Percentiles rank a stretch among this genome's conserved stretches.
These are phyloP conservation scores for Cladochytrium replicatum DNA, from an alignment of 192 early-diverging fungal genomes.

Conservation along the genomic window DNA sequence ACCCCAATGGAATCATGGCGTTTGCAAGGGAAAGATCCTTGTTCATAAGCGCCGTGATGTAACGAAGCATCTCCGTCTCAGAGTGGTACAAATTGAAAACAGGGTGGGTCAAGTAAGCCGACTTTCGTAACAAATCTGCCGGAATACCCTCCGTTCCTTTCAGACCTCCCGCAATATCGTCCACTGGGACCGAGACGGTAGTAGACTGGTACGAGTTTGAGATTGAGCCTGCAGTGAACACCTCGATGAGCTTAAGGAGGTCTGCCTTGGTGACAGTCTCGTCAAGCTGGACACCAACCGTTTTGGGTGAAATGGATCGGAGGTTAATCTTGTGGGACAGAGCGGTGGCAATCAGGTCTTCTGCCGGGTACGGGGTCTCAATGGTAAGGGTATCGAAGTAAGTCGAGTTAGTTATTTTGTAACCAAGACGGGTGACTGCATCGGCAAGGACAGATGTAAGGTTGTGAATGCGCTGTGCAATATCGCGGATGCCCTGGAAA, in stretches of 20 bases:
- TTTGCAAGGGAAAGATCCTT: conserved; percentile 97
- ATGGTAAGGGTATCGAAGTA: conserved; percentile 97
- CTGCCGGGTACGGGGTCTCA: conserved; percentile 50
- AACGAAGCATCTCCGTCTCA: conserved; percentile 97
- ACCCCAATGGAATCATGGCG: conserved; percentile 98
- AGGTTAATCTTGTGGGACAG: conserved; percentile 76
- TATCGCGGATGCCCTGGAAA: conserved; percentile 65
- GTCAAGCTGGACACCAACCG: conserved; percentile 83
- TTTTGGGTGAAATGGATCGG: conserved; percentile 62
- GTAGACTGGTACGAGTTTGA: conserved; percentile 31
- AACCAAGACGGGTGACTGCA: conserved; percentile 63
- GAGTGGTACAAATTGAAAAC: conserved; percentile 96
- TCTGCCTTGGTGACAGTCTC: conserved; percentile 83
- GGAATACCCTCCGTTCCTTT: conserved; percentile 38
- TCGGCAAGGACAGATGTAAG: conserved; percentile 75
- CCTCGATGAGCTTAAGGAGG: conserved; percentile 61
- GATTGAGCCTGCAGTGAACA: conserved; percentile 65
- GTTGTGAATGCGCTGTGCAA: conserved; percentile 89
- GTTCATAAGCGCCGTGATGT: conserved; percentile 87
- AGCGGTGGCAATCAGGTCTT: conserved; percentile 62
- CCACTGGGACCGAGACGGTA: conserved; percentile 32
- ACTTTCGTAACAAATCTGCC: conserved; percentile 56
- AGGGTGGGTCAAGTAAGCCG: conserved; percentile 73
- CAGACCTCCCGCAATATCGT: conserved; percentile 15
- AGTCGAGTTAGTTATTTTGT: conserved; percentile 66